Percentiles rank a stretch among this genome's conserved stretches.
Evolutionary conservation across 805 yeast species (phyloP).

Genomic region (Nakazawaea wyomingensis): DNA sequence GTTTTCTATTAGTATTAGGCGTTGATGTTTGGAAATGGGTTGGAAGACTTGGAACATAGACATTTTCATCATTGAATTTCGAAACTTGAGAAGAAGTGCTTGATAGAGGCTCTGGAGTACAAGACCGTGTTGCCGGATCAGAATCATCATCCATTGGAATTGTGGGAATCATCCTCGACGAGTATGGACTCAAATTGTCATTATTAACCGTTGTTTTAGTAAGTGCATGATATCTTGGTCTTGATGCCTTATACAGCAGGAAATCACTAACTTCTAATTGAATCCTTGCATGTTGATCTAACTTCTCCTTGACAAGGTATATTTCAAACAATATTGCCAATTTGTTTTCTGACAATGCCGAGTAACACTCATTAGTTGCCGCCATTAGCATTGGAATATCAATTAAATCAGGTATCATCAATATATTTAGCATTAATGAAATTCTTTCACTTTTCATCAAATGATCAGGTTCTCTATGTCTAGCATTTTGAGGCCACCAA

Average conservation of each 20-base stretch:
- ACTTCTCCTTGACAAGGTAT: neutral
- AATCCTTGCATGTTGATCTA: neutral
- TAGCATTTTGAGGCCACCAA: conserved; percentile 66
- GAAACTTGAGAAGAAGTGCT: no score
- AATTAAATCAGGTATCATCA: conserved; percentile 16
- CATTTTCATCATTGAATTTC: no score
- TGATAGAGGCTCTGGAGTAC: no score
- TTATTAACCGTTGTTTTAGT: neutral
- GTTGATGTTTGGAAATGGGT: no score
- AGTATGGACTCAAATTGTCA: no score
- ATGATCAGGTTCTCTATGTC: conserved; percentile 74
- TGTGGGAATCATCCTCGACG: no score
- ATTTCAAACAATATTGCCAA: neutral
- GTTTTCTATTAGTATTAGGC: no score
- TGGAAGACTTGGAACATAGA: no score
- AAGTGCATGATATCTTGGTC: neutral
- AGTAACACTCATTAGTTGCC: neutral
- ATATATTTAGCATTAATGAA: conserved; percentile 37
- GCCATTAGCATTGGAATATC: neutral
- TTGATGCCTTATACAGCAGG: neutral
- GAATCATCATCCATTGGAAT: no score
- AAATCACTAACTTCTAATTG: conserved; percentile 5
- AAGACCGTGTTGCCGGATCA: no score
- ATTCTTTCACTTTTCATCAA: conserved; percentile 54
- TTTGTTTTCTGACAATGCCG: neutral